Percentiles rank a stretch among this genome's conserved stretches.
phyloP scores from a whole-genome alignment of 2,329 filamentous ascomycete genomes.

The Tolypocladium cylindrosporum region DNA sequence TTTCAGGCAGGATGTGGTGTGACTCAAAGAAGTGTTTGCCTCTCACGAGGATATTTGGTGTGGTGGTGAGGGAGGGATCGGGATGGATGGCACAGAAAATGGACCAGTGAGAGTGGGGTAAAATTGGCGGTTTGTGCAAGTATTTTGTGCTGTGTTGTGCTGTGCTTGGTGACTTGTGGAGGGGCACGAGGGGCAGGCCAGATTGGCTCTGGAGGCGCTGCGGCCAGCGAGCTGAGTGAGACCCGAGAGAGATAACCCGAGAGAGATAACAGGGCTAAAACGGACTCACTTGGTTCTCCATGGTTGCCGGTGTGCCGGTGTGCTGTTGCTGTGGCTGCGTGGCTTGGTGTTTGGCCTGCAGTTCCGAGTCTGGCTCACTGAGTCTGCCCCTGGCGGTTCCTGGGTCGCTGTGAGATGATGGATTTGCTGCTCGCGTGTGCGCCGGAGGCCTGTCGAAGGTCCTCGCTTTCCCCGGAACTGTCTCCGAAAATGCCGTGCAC shows the following conservation, averaged over 20 bases:
- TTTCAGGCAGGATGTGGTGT: neutral
- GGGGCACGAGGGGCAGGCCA: neutral
- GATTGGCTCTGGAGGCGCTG: slow-evolving; percentile 1
- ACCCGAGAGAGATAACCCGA: neutral
- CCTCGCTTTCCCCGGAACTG: neutral
- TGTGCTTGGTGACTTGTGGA: neutral
- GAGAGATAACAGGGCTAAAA: neutral
- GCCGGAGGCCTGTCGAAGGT: neutral
- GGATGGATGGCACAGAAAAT: slow-evolving; percentile 3
- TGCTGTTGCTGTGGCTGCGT: neutral
- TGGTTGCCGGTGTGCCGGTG: slow-evolving; percentile 3
- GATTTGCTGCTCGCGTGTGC: neutral
- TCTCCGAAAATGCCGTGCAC: neutral
- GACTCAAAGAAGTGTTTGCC: neutral
- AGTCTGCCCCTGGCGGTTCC: neutral
- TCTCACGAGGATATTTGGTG: slow-evolving; percentile 1
- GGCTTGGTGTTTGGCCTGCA: neutral
- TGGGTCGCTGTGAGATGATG: neutral
- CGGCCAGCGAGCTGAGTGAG: neutral
- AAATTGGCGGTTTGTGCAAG: slow-evolving; percentile 6
- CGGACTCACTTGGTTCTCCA: slow-evolving; percentile 11
- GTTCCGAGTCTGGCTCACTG: no score
- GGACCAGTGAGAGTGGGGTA: slow-evolving; percentile 7
- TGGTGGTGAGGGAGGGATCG: slow-evolving; percentile 2
- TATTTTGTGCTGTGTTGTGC: neutral